Conservation (phyloP, 2,329 filamentous ascomycete genomes). For the Graphilbum fragrans region DNA sequence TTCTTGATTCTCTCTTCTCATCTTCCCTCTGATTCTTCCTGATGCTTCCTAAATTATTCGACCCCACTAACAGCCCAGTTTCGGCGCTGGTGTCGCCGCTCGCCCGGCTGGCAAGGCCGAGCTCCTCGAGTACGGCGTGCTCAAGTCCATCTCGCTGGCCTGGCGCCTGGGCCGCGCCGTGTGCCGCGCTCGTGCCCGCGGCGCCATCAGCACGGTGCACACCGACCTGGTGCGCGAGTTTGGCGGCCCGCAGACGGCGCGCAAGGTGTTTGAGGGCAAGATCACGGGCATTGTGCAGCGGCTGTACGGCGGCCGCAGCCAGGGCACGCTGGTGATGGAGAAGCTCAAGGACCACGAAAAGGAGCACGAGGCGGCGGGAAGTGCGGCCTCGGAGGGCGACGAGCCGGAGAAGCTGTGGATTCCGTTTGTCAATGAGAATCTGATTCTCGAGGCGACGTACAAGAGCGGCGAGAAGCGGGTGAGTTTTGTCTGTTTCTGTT, state of each 20-base stretch:
- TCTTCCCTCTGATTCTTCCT: too few relatives aligned
- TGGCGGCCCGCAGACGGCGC: slow-evolving; percentile 30
- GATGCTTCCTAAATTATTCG: too few relatives aligned
- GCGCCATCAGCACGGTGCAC: slow-evolving; percentile 29
- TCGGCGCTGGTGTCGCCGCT: slow-evolving; percentile 21
- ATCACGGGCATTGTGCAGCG: slow-evolving; percentile 36
- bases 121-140: slow-evolving; percentile 19
- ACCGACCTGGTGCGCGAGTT: slow-evolving; percentile 35
- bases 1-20: too few relatives aligned
- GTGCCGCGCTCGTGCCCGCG: slow-evolving; percentile 28
- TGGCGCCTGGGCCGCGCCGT: slow-evolving; percentile 43
- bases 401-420: too few relatives aligned
- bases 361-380: slow-evolving; percentile 17
- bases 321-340: slow-evolving; percentile 23
- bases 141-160: slow-evolving; percentile 23
- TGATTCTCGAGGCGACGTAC: too few relatives aligned
- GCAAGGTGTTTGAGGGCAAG: slow-evolving; percentile 38
- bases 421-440: too few relatives aligned
- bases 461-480: too few relatives aligned
- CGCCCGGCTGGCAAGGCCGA: slow-evolving; percentile 19
- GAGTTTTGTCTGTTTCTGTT: too few relatives aligned
- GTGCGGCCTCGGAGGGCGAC: slow-evolving; percentile 3
- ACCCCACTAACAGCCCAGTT: too few relatives aligned
- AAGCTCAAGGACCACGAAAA: slow-evolving; percentile 12
- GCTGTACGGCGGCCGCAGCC: slow-evolving; percentile 35